Percentiles rank a stretch among this genome's conserved stretches.
phyloP scores from a whole-genome alignment of 2,329 filamentous ascomycete species.

The Diaporthe sp. region DNA sequence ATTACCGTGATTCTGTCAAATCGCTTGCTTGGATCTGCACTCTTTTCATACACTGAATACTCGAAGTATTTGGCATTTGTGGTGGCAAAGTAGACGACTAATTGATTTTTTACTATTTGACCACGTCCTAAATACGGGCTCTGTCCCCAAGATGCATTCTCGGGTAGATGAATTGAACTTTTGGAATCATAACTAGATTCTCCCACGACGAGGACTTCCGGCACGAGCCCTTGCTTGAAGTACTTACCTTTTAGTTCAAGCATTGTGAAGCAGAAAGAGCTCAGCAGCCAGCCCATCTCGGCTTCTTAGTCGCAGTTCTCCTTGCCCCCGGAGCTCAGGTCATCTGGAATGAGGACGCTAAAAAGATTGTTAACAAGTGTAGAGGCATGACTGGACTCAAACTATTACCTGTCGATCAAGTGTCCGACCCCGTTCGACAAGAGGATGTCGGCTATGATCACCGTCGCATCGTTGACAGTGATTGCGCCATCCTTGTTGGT shows the following conservation, averaged over 20 bases:
- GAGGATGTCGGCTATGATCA: conserved; percentile 7
- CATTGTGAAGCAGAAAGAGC: too few relatives aligned
- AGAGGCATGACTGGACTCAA: fast-evolving
- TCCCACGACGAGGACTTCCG: background rate
- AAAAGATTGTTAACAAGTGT: background rate
- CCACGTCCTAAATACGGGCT: background rate
- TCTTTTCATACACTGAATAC: too few relatives aligned
- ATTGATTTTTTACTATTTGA: background rate
- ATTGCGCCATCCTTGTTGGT: background rate
- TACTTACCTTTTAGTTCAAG: background rate
- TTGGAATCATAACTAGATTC: background rate
- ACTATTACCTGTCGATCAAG: conserved; percentile 20
- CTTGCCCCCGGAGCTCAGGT: background rate
- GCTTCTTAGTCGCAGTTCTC: background rate
- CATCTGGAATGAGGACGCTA: conserved; percentile 7
- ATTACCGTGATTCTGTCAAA: background rate
- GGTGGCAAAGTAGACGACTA: too few relatives aligned
- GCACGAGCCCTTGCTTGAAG: background rate
- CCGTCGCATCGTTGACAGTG: conserved; percentile 20
- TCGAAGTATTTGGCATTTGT: background rate
- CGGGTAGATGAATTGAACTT: background rate
- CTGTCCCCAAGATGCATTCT: background rate
- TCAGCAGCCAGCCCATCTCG: background rate
- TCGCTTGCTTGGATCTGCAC: too few relatives aligned
- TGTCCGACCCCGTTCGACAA: conserved; percentile 29